phyloP scores from a whole-genome alignment of 2,329 filamentous ascomycete genomes.

The Colletotrichum cuscutae region DNA sequence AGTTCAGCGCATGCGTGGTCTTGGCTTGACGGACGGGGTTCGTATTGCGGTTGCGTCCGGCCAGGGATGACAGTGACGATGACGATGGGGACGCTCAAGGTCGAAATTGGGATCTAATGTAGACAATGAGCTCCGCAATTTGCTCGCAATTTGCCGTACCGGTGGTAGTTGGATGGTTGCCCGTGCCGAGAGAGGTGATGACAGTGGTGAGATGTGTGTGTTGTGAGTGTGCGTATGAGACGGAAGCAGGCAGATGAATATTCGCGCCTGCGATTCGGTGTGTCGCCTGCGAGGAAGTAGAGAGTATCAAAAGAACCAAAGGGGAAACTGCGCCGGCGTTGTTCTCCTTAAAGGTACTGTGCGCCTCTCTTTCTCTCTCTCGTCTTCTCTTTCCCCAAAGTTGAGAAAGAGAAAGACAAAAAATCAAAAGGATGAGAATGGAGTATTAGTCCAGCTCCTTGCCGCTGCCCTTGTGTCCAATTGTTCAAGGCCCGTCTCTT shows the following conservation, averaged over 20 bases:
- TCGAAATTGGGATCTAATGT: no score
- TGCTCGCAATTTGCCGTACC: neutral
- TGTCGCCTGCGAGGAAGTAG: neutral
- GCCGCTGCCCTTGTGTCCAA: neutral
- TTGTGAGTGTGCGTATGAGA: neutral
- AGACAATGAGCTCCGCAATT: no score
- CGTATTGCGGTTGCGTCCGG: neutral
- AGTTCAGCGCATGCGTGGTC: neutral
- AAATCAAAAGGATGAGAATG: no score
- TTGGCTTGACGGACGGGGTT: neutral
- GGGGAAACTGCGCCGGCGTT: neutral
- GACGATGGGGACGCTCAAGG: no score
- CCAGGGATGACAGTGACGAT: neutral
- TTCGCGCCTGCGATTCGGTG: neutral
- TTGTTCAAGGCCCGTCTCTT: constrained; percentile 3
- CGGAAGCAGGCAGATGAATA: neutral
- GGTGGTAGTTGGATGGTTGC: neutral
- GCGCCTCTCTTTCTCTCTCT: neutral
- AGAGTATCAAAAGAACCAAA: neutral
- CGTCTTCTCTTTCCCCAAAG: neutral
- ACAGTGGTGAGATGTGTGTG: neutral
- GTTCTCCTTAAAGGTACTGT: neutral
- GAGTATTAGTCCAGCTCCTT: neutral
- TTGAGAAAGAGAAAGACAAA: neutral
- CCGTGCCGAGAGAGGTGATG: neutral